Conservation (phyloP, 768 basidiomycete species). For the Psilocybe subaeruginosa region DNA sequence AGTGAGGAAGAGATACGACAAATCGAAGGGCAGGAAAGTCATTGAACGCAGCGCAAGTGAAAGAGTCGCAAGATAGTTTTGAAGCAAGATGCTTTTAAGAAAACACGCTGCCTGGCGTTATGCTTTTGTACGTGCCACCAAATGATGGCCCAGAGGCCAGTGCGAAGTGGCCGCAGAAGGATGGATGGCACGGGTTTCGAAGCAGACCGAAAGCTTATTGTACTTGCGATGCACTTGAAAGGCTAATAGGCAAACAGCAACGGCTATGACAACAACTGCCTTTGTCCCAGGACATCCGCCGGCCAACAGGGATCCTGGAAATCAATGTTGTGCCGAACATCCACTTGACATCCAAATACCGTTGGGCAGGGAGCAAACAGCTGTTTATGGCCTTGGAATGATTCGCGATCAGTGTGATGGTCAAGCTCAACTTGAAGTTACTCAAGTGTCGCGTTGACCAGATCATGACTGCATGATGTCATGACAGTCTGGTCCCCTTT, state of each 20-base stretch:
- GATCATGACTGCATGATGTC: too few relatives aligned
- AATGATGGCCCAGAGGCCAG: not conserved
- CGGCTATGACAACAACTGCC: not conserved
- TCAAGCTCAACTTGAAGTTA: not conserved
- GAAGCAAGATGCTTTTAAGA: not conserved
- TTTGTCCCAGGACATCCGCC: not conserved
- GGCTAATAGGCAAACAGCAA: not conserved
- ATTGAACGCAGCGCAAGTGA: conserved; percentile 1
- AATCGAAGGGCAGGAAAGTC: conserved; percentile 42
- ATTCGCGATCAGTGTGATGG: not conserved
- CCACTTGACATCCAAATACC: too few relatives aligned
- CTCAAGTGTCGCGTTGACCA: too few relatives aligned
- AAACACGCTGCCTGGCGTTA: not conserved
- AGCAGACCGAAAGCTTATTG: conserved; percentile 2
- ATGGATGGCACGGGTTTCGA: not conserved
- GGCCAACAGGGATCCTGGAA: not conserved
- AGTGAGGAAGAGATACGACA: conserved; percentile 57
- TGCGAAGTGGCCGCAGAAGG: not conserved
- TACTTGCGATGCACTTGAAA: not conserved
- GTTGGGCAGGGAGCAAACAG: too few relatives aligned
- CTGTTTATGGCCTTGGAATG: not conserved
- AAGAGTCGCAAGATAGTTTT: not conserved
- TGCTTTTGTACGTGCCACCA: conserved; percentile 2
- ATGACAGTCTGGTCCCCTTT: not conserved
- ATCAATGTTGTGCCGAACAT: not conserved